Evolutionary conservation across 2,329 filamentous ascomycete species (phyloP).

Genomic region (Coniella lustricola): DNA sequence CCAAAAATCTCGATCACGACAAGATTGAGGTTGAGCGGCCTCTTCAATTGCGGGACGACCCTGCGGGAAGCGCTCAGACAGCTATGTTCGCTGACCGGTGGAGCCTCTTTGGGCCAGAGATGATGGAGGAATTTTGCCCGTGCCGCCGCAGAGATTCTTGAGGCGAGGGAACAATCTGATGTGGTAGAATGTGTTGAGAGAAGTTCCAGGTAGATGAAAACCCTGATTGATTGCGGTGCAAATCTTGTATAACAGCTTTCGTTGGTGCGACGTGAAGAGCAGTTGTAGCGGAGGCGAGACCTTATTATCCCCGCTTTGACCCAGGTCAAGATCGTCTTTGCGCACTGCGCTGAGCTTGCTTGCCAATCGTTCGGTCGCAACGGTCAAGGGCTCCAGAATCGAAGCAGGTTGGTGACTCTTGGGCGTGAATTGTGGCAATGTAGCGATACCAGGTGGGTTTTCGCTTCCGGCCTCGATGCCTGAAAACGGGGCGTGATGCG

Average conservation of each 20-base stretch:
- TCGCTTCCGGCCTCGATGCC: neutral
- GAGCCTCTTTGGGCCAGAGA: neutral
- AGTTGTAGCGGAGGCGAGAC: slow-evolving; percentile 7
- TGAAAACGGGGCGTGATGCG: neutral
- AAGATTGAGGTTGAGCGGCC: neutral
- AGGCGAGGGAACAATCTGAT: neutral
- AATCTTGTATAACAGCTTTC: neutral
- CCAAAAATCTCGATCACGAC: slow-evolving; percentile 9
- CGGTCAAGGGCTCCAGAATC: neutral
- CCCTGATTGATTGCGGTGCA: slow-evolving; percentile 2
- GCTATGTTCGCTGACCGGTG: no score
- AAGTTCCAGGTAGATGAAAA: neutral
- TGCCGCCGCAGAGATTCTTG: no score
- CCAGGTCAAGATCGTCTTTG: slow-evolving; percentile 7
- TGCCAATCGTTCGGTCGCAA: neutral
- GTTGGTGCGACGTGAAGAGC: slow-evolving; percentile 12
- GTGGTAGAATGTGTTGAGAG: neutral
- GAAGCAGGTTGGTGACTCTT: neutral
- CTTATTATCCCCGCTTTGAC: slow-evolving; percentile 9
- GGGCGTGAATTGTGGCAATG: neutral
- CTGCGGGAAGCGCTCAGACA: no score
- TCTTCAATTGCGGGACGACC: no score
- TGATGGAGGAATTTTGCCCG: no score
- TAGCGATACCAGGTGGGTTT: neutral
- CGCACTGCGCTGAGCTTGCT: neutral